Base-by-base conservation (phyloP, 108 stramenopile genomes). In the Cylindrotheca closterium region DNA sequence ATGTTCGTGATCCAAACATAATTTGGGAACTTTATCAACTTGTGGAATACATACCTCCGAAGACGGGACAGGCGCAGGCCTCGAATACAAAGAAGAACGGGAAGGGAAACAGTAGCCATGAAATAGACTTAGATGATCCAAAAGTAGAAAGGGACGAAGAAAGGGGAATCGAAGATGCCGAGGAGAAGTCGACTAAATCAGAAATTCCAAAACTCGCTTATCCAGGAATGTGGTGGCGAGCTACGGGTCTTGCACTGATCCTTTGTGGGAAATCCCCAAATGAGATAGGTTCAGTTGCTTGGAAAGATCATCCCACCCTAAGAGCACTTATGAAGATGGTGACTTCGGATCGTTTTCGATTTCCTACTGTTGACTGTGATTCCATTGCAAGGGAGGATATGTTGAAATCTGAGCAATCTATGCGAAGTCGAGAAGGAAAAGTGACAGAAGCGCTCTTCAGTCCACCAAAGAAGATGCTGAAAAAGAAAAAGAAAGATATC, bases 291-390 rank as follows among this genome's bases (percentile, higher is more conserved):
- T 28, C 48, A 5, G 47, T 47, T 24, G 64, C 84, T 32, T 85
- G 84, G 86, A 63, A 85, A 49, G 61, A 84, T 21, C 67, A 78
- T 24, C 83, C 86, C 15, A 91, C 89, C 3, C 33, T 87, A 12
- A 60, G 60, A 47, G 84, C 80, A 18, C 55, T 91, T 30, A 91
- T 91, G 7, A 91, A 83, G 66, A 91, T 91, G 89, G 71, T 86
- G 1, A 87, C 82, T 21, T 74, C 84, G 2, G 70, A 74, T 55
- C 71, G 82, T 27, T 91, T 82, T 74, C 71, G 89, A 3, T 91
- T 85, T 70, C 89, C 89, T 12, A 91, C 89, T 4, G 79, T 83
- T 25, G 89, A 91, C 55, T 85, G 86, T 30, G 84, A 91, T 69
- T 80, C 81, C 51, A 30, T 49, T 7, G 63, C 67, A 15, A 50